A percentile compares a stretch with the other conserved stretches of the same genome.
Evolutionary conservation across 1,139 yeast genomes (phyloP).

Genomic region (Geotrichum cucujoidarum): DNA sequence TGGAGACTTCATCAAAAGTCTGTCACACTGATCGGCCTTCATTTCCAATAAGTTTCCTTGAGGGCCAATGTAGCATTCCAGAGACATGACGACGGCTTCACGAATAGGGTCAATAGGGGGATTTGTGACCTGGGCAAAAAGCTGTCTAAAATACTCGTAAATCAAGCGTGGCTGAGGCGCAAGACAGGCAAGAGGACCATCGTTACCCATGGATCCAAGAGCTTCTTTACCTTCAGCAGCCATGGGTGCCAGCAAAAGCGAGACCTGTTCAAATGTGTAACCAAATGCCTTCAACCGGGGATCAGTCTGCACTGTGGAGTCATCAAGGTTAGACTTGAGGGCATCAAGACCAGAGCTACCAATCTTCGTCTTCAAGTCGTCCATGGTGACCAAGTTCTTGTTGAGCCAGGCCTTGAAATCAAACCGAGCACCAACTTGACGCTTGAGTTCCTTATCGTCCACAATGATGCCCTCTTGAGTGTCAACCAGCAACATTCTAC

Average conservation of each 20-base stretch:
- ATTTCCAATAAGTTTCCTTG: conserved; percentile 93
- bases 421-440: conserved; percentile 71
- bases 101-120: conserved; percentile 98
- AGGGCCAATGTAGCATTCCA: conserved; percentile 95
- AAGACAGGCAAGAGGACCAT: conserved; percentile 88
- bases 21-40: conserved; percentile 86
- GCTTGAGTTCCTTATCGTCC: conserved; percentile 84
- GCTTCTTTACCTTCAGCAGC: conserved; percentile 89
- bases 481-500: conserved; percentile 92
- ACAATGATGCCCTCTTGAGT: conserved; percentile 89
- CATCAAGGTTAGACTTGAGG: conserved; percentile 33
- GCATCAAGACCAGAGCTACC: conserved; percentile 16
- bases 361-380: conserved; percentile 59
- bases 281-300: conserved; percentile 84
- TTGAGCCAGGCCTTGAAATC: conserved; percentile 93
- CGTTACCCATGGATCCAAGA: conserved; percentile 97
- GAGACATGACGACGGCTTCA: conserved; percentile 93
- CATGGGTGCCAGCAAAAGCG: conserved; percentile 85
- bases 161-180: conserved; percentile 87
- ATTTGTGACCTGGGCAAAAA: conserved; percentile 96
- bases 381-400: conserved; percentile 77
- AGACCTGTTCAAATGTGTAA: conserved; percentile 86
- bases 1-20: conserved; percentile 78
- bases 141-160: conserved; percentile 91
- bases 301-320: conserved; percentile 59